These are phyloP conservation scores for Athelia psychrophila DNA, from an alignment of 1,284 basidiomycete genomes.

Conservation along the genomic window DNA sequence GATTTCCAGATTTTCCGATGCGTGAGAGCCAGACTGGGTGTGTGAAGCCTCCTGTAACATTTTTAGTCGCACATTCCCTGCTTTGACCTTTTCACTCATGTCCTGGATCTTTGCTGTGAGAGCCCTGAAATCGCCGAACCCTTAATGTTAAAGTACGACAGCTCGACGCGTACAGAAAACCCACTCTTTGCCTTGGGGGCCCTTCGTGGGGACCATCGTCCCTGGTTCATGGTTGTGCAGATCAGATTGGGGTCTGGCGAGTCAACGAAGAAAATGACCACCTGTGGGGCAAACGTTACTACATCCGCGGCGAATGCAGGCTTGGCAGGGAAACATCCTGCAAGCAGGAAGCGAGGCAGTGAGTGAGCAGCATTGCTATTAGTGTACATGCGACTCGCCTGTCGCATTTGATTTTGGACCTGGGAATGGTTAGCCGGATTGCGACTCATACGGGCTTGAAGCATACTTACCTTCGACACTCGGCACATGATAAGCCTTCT, in stretches of 20 bases:
- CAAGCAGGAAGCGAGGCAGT: not conserved
- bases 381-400: slow-evolving; percentile 31
- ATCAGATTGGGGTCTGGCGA: not conserved
- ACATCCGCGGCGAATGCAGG: slow-evolving; percentile 48
- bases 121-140: slow-evolving; percentile 27
- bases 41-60: slow-evolving; percentile 43
- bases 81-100: slow-evolving; percentile 43
- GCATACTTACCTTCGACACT: slow-evolving; percentile 1
- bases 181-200: slow-evolving; percentile 11
- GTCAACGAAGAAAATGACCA: slow-evolving; percentile 12
- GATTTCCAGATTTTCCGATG: slow-evolving; percentile 13
- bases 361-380: not conserved
- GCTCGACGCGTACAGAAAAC: not conserved
- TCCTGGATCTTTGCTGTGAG: slow-evolving; percentile 44
- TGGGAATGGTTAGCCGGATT: slow-evolving; percentile 12
- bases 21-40: slow-evolving; percentile 35
- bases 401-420: slow-evolving; percentile 55
- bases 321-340: slow-evolving; percentile 50
- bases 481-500: not conserved
- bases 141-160: slow-evolving; percentile 1
- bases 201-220: slow-evolving; percentile 48
- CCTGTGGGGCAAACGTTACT: slow-evolving; percentile 50
- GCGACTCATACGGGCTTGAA: too few relatives aligned
- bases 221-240: slow-evolving; percentile 24
- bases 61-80: slow-evolving; percentile 43